Base-by-base conservation (phyloP, 768 basidiomycete genomes). In the Collybia nuda region DNA sequence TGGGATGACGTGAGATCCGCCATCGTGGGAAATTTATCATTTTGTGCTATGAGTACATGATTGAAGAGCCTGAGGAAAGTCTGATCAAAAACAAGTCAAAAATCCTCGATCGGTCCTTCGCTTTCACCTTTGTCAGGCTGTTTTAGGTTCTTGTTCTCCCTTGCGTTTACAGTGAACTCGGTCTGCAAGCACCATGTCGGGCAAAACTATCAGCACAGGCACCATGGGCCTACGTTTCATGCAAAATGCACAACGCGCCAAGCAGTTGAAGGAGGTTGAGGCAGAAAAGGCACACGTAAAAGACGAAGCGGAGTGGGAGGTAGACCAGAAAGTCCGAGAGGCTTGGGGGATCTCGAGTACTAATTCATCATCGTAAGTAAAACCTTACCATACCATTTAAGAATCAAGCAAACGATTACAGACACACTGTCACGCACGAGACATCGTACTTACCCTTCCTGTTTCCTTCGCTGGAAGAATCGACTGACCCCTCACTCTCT, bases 161-260 rank as follows among this genome's bases (percentile, higher is more conserved):
- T n/a, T n/a, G n/a, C n/a, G n/a, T n/a, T n/a, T n/a, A n/a, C n/a
- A n/a, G n/a, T n/a, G n/a, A n/a, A n/a, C n/a, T n/a, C n/a, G n/a
- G n/a, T 26, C 7, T 26, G 24, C 24, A 26, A 26, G 7, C 22
- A 41, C 54, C 49, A 73, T 71, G 72, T 63, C 74, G 12, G 68
- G 69, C 24, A 85, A 82, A 64, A 72, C 75, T 2, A 72, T 88
- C 32, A 88, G 86, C 64, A 77, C 74, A 22, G 76, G 84, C 23
- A 86, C 85, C 0, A 71, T 87, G 7, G 79, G 80, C 56, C 73
- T 88, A 39, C 78, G 80, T 2, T 88, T 88, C 62, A 88, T 88
- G 86, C 86, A 85, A 63, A 85, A 85, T 67, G 81, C 85, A 0
- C 77, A 80, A 2, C 75, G 80, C 1, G 71, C 78, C 18, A 81